A percentile compares a stretch with the other conserved stretches of the same genome.
These are phyloP conservation scores for Cucumis melo DNA, from an alignment of 306 rosid genomes.

Conservation along the genomic window DNA sequence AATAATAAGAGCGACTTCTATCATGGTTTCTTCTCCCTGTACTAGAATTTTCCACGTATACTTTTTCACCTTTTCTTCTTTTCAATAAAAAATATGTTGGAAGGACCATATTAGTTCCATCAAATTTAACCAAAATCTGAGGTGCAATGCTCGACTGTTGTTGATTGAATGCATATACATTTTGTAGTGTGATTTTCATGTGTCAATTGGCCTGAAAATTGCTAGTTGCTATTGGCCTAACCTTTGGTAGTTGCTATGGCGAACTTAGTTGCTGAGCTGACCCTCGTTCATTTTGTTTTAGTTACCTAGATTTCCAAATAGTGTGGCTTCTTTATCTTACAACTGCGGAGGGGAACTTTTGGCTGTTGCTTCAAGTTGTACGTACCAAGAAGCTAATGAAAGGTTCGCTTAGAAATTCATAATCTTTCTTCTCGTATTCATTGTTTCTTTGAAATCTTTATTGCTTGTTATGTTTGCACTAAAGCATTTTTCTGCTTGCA, in stretches of 20 bases:
- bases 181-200: background rate
- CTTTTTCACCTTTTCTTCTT: too few relatives aligned
- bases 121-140: too few relatives aligned
- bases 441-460: background rate
- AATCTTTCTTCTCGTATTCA: background rate
- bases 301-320: slow-evolving; percentile 61
- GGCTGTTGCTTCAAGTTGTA: slow-evolving; percentile 60
- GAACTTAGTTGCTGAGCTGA: slow-evolving; percentile 4
- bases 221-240: background rate
- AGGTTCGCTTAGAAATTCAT: slow-evolving; percentile 22
- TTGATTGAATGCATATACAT: background rate
- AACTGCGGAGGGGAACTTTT: slow-evolving; percentile 53
- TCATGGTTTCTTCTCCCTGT: too few relatives aligned
- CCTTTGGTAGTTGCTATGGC: background rate
- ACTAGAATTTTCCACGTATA: too few relatives aligned
- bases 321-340: slow-evolving; percentile 63
- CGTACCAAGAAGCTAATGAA: slow-evolving; percentile 39
- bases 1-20: too few relatives aligned
- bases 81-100: too few relatives aligned
- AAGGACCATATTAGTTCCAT: too few relatives aligned
- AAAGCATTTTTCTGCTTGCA: background rate
- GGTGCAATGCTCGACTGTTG: background rate
- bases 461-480: background rate
- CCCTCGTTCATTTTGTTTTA: slow-evolving; percentile 3
- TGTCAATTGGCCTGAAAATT: background rate